phyloP scores from a whole-genome alignment of 495 filamentous ascomycete species.

The Neurospora sp. region DNA sequence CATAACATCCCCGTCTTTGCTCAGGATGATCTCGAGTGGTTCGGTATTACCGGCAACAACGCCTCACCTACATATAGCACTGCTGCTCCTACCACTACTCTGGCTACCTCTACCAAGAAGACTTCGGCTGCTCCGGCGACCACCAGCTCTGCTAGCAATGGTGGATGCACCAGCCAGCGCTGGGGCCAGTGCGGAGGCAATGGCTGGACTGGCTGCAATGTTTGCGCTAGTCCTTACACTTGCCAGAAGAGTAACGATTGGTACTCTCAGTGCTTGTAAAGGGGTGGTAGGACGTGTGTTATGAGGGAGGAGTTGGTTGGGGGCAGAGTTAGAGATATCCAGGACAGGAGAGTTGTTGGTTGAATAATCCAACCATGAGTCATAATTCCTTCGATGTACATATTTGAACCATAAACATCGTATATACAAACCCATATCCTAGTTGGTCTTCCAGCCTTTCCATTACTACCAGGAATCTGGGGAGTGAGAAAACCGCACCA shows the following conservation, averaged over 20 bases:
- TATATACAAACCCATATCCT: background rate
- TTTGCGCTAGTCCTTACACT: constrained; percentile 22
- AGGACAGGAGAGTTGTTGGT: background rate
- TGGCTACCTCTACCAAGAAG: background rate
- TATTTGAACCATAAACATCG: background rate
- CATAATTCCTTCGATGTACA: background rate
- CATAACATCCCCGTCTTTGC: constrained; percentile 24
- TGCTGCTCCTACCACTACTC: constrained; percentile 1
- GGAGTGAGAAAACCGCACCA: too few relatives aligned
- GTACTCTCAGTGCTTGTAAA: constrained; percentile 26
- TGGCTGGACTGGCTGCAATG: constrained; percentile 30
- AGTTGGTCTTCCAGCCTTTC: background rate
- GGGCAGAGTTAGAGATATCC: background rate
- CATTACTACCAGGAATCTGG: too few relatives aligned
- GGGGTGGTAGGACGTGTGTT: background rate
- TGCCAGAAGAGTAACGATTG: constrained; percentile 22
- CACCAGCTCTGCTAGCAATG: constrained; percentile 21
- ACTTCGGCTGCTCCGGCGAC: constrained; percentile 12
- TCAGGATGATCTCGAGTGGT: constrained; percentile 24
- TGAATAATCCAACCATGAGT: background rate
- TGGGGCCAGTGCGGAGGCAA: constrained; percentile 39
- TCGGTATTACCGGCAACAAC: constrained; percentile 16
- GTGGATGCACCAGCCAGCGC: constrained; percentile 10
- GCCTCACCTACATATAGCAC: background rate
- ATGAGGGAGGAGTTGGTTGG: background rate